Conservation (phyloP, 352 stramenopile species). For the Thraustotheca clavata region DNA sequence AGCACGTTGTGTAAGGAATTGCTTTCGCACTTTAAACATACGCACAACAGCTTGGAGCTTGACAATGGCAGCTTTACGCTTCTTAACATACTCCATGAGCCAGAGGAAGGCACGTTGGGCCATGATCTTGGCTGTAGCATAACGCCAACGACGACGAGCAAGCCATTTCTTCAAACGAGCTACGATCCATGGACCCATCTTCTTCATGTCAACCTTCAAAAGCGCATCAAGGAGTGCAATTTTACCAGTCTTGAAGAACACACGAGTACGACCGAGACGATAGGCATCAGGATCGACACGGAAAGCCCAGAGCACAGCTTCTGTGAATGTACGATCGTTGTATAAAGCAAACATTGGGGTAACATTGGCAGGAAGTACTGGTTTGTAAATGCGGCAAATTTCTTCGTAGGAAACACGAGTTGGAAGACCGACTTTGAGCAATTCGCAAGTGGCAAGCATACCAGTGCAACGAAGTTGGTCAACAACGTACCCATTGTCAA, state of each 20-base stretch:
- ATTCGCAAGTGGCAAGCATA: slow-evolving; percentile 85
- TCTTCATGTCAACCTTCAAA: slow-evolving; percentile 85
- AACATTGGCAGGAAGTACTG: slow-evolving; percentile 56
- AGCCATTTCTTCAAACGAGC: slow-evolving; percentile 78
- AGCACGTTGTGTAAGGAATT: slow-evolving; percentile 67
- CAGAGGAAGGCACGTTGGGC: slow-evolving; percentile 74
- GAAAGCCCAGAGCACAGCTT: slow-evolving; percentile 87
- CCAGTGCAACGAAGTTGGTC: slow-evolving; percentile 85
- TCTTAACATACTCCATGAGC: slow-evolving; percentile 62
- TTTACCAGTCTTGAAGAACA: slow-evolving; percentile 90
- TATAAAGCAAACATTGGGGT: slow-evolving; percentile 74
- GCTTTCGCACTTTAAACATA: slow-evolving; percentile 79
- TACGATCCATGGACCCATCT: slow-evolving; percentile 83
- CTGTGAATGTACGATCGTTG: slow-evolving; percentile 80
- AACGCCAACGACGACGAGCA: slow-evolving; percentile 72
- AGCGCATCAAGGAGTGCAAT: slow-evolving; percentile 82
- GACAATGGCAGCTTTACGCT: slow-evolving; percentile 62
- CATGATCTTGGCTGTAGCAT: slow-evolving; percentile 76
- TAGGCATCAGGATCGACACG: slow-evolving; percentile 79
- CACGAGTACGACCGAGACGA: slow-evolving; percentile 79
- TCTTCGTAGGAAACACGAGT: slow-evolving; percentile 87
- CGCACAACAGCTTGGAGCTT: slow-evolving; percentile 80
- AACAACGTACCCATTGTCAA: slow-evolving; percentile 86
- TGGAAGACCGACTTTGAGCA: slow-evolving; percentile 87
- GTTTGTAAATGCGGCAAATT: slow-evolving; percentile 83